These are phyloP conservation scores for Eryngium alpinum DNA, from an alignment of 140 eudicot genomes.

Conservation along the genomic window DNA sequence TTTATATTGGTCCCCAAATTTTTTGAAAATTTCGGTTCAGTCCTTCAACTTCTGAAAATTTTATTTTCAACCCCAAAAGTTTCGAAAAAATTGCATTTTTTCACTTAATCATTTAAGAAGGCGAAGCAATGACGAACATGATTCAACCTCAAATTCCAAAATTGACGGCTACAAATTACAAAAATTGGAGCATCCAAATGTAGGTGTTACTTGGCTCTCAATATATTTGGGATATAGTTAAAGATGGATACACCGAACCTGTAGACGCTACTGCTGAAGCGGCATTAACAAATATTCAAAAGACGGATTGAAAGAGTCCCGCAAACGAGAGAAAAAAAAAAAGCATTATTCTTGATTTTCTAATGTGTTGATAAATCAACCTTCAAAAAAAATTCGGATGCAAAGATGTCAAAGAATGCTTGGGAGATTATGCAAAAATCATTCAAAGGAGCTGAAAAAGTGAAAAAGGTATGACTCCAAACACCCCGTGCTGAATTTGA, in stretches of 20 bases:
- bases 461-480: not conserved
- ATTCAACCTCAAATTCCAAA: not conserved
- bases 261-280: not conserved
- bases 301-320: not conserved
- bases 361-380: not conserved
- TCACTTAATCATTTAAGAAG: too few relatives aligned
- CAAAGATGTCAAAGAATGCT: not conserved
- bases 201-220: not conserved
- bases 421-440: too few relatives aligned
- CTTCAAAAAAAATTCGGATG: not conserved
- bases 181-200: too few relatives aligned
- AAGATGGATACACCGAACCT: not conserved
- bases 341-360: not conserved
- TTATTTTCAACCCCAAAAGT: too few relatives aligned
- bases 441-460: not conserved
- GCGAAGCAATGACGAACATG: not conserved
- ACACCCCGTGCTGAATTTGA: not conserved
- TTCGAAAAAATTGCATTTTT: too few relatives aligned
- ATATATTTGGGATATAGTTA: not conserved
- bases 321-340: not conserved
- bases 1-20: too few relatives aligned
- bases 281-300: not conserved
- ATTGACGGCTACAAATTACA: not conserved
- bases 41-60: too few relatives aligned
- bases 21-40: too few relatives aligned